These are phyloP conservation scores for Colletotrichum spaethianum DNA, from an alignment of 2,329 filamentous ascomycete genomes.

Conservation along the genomic window DNA sequence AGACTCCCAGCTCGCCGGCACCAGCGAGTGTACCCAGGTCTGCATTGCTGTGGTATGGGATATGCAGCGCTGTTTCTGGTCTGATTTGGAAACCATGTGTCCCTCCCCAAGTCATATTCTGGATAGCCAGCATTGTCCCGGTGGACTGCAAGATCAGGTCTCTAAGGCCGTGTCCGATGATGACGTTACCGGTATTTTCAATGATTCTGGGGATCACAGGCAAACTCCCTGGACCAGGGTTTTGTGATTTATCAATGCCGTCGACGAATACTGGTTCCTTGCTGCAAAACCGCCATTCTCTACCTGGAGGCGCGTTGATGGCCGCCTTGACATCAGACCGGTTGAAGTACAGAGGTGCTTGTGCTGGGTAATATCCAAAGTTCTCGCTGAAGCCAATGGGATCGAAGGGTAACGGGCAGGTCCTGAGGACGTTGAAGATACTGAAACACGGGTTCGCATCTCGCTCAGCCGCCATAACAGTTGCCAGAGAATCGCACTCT, in stretches of 20 bases:
- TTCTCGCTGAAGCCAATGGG: constrained; percentile 77
- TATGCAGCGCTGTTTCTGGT: constrained; percentile 75
- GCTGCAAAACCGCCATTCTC: constrained; percentile 59
- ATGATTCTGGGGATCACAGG: constrained; percentile 74
- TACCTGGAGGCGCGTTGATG: constrained; percentile 71
- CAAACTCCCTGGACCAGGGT: constrained; percentile 13
- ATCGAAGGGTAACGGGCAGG: constrained; percentile 80
- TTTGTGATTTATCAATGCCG: constrained; percentile 54
- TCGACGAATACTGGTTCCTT: constrained; percentile 54
- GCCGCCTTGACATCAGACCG: constrained; percentile 77
- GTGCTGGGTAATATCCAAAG: constrained; percentile 74
- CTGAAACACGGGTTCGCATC: constrained; percentile 84
- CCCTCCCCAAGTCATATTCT: constrained; percentile 87
- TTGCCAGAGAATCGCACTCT: constrained; percentile 70
- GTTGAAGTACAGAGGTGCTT: constrained; percentile 78
- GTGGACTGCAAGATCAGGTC: constrained; percentile 79
- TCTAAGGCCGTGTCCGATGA: constrained; percentile 80
- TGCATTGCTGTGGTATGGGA: constrained; percentile 66
- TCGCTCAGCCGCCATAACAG: constrained; percentile 64
- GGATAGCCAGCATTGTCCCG: constrained; percentile 79
- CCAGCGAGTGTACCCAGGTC: constrained; percentile 61
- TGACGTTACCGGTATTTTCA: constrained; percentile 78
- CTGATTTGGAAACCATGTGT: constrained; percentile 75
- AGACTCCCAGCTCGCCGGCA: constrained; percentile 77
- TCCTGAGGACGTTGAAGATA: constrained; percentile 79